These are phyloP conservation scores for Clathrospora elynae DNA, from an alignment of 2,329 filamentous ascomycete genomes.

Conservation along the genomic window DNA sequence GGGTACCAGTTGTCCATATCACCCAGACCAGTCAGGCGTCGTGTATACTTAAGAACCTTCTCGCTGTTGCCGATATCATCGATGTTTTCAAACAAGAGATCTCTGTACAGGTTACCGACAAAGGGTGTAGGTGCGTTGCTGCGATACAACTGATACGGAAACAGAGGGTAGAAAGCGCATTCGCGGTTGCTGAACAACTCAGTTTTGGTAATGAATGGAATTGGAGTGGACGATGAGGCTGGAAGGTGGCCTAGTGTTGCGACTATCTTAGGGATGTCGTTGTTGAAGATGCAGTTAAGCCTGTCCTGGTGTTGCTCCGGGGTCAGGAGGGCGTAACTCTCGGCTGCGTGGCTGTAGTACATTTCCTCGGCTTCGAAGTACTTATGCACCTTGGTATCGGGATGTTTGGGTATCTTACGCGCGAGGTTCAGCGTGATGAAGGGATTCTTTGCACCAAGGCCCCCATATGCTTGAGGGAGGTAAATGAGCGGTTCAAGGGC, in stretches of 20 bases:
- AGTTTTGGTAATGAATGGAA: background rate
- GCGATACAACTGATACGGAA: constrained; percentile 2
- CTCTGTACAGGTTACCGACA: constrained; percentile 14
- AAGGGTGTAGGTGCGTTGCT: constrained; percentile 2
- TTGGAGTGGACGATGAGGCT: constrained; percentile 3
- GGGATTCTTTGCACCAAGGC: constrained; percentile 39
- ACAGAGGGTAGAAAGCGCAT: constrained; percentile 8
- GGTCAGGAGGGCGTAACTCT: constrained; percentile 18
- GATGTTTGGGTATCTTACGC: constrained; percentile 10
- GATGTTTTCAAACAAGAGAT: constrained; percentile 17
- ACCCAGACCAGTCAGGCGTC: constrained; percentile 3
- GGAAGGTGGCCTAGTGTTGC: constrained; percentile 15
- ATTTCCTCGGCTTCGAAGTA: constrained; percentile 25
- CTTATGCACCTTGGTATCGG: constrained; percentile 7
- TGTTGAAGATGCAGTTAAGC: constrained; percentile 18
- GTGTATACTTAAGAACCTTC: constrained; percentile 16
- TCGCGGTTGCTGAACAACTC: constrained; percentile 26
- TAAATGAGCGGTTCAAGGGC: constrained; percentile 35
- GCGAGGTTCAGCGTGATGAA: constrained; percentile 31
- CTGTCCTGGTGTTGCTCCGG: constrained; percentile 20
- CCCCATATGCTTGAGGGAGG: constrained; percentile 35
- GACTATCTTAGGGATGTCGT: constrained; percentile 16
- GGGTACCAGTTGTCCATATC: constrained; percentile 19
- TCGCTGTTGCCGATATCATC: constrained; percentile 11
- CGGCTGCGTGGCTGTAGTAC: constrained; percentile 24